A percentile compares a stretch with the other conserved stretches of the same genome.
Evolutionary conservation across 805 yeast genomes (phyloP).

Genomic region (Yarrowia alimentaria): DNA sequence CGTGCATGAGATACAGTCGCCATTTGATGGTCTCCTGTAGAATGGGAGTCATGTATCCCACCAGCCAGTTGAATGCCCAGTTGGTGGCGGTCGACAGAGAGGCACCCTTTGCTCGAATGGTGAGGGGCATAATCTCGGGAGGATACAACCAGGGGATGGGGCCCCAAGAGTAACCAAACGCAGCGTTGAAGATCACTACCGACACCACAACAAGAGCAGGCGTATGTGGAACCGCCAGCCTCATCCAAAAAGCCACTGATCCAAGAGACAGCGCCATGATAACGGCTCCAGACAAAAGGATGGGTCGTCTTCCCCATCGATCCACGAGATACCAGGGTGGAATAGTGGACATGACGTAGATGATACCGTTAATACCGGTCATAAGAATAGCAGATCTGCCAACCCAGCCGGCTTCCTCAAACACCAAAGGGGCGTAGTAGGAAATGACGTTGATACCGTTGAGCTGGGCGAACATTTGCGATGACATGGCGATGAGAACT

Average conservation of each 20-base stretch:
- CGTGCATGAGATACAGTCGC: conserved; percentile 80
- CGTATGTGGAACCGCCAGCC: conserved; percentile 52
- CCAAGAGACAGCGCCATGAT: conserved; percentile 73
- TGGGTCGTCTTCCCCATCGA: conserved; percentile 87
- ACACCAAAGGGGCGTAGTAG: conserved; percentile 90
- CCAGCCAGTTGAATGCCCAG: conserved; percentile 90
- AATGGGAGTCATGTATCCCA: conserved; percentile 88
- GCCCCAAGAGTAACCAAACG: conserved; percentile 90
- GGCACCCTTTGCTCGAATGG: conserved; percentile 86
- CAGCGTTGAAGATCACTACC: conserved; percentile 75
- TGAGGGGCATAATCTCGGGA: conserved; percentile 79
- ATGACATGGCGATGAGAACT: conserved; percentile 81
- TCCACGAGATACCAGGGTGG: conserved; percentile 93
- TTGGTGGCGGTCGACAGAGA: conserved; percentile 87
- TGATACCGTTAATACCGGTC: conserved; percentile 76
- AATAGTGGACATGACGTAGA: conserved; percentile 64
- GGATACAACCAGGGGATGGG: conserved; percentile 90
- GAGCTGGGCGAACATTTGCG: conserved; percentile 89
- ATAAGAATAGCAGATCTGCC: conserved; percentile 84
- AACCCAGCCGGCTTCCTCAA: conserved; percentile 92
- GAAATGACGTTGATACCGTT: conserved; percentile 92
- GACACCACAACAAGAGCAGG: conserved; percentile 70
- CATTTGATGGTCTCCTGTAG: conserved; percentile 73
- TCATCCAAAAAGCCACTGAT: conserved; percentile 61
- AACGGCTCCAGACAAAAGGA: conserved; percentile 72